phyloP scores from a whole-genome alignment of 176 grass and related monocot genomes.

The Alloteropsis semialata region DNA sequence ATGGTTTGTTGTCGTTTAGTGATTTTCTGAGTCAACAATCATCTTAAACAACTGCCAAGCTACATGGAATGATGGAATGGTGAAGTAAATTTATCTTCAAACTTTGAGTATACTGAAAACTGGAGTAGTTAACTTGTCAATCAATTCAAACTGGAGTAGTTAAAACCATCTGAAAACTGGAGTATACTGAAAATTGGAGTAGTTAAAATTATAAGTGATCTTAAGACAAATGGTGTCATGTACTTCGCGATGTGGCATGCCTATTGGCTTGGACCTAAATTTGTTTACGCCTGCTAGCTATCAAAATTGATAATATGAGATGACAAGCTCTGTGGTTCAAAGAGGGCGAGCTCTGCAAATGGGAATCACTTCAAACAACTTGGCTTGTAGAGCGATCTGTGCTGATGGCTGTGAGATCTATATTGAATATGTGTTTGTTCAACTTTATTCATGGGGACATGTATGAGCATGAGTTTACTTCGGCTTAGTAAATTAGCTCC shows the following conservation, averaged over 20 bases:
- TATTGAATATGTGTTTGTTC: neutral
- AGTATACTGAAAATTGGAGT: neutral
- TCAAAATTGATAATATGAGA: neutral
- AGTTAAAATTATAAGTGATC: neutral
- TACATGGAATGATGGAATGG: neutral
- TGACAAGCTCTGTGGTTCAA: slow-evolving; percentile 64
- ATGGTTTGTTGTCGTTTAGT: neutral
- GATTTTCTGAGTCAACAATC: neutral
- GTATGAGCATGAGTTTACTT: neutral
- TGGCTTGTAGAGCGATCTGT: slow-evolving; percentile 74
- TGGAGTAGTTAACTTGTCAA: neutral
- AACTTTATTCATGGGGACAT: neutral
- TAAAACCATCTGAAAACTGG: too few species aligned
- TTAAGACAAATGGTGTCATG: neutral
- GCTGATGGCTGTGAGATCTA: neutral
- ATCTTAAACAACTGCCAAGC: neutral
- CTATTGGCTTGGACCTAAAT: neutral
- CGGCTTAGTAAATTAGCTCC: neutral
- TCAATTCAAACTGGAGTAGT: too few species aligned
- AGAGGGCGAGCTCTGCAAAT: slow-evolving; percentile 70
- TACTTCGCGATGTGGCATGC: neutral
- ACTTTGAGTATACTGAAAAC: neutral
- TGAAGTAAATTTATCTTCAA: neutral
- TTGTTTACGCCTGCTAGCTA: neutral
- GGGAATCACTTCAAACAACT: slow-evolving; percentile 68